These are phyloP conservation scores for Yamadazyma atlantica DNA, from an alignment of 1,139 yeast genomes.

Conservation along the genomic window DNA sequence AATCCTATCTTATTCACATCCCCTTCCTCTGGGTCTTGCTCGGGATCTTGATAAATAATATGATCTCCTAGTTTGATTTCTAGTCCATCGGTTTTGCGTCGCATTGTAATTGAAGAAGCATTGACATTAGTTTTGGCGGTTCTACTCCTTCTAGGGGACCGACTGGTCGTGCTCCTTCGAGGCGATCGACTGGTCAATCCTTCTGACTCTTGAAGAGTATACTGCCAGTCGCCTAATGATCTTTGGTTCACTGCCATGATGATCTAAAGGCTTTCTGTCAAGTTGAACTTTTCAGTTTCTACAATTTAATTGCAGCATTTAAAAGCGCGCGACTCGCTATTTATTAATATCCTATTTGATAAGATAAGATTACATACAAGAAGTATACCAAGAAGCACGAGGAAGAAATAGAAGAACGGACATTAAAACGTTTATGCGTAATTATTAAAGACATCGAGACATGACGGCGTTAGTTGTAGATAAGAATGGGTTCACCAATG, in stretches of 20 bases:
- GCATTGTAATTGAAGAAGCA: slow-evolving; percentile 16
- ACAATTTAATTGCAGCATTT: no score
- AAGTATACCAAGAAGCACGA: no score
- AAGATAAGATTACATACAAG: no score
- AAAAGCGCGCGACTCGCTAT: no score
- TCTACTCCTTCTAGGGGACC: slow-evolving; percentile 16
- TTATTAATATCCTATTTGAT: no score
- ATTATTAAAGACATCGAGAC: slow-evolving; percentile 1
- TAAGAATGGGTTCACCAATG: slow-evolving; percentile 85
- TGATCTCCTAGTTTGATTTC: slow-evolving; percentile 43
- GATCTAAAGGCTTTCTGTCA: background rate
- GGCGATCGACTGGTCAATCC: background rate
- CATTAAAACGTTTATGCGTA: background rate
- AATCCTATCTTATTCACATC: slow-evolving; percentile 23
- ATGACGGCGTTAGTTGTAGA: slow-evolving; percentile 54
- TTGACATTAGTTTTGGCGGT: slow-evolving; percentile 9
- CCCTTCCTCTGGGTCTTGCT: slow-evolving; percentile 17
- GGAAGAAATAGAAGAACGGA: background rate
- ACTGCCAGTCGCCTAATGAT: background rate
- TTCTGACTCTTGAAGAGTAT: background rate
- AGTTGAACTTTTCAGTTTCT: no score
- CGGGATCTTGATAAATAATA: slow-evolving; percentile 25
- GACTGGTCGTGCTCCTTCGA: background rate
- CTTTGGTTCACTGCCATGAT: background rate
- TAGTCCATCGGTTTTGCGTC: slow-evolving; percentile 34